A percentile compares a stretch with the other conserved stretches of the same genome.
Conservation (phyloP, 2,329 filamentous ascomycete genomes). For the Aspergillus oerlinghausenensis region DNA sequence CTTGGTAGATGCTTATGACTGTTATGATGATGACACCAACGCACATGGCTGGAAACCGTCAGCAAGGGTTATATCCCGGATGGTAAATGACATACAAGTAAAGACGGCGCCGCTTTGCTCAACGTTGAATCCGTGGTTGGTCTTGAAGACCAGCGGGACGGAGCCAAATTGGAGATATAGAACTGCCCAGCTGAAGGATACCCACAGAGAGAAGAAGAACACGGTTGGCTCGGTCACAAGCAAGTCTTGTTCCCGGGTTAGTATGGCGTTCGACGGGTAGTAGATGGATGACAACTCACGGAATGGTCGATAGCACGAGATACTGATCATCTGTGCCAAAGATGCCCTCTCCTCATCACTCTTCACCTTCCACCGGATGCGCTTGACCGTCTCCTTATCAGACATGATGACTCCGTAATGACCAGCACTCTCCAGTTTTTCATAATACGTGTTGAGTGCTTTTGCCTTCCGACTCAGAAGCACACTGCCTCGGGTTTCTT, state of each 20-base stretch:
- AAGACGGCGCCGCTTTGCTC: slow-evolving; percentile 70
- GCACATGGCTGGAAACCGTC: slow-evolving; percentile 55
- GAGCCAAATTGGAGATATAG: slow-evolving; percentile 81
- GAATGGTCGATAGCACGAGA: slow-evolving; percentile 74
- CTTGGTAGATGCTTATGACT: slow-evolving; percentile 65
- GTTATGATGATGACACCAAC: slow-evolving; percentile 64
- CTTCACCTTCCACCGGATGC: slow-evolving; percentile 75
- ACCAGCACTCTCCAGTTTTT: slow-evolving; percentile 62
- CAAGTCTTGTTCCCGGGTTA: slow-evolving; percentile 38
- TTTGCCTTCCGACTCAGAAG: slow-evolving; percentile 71
- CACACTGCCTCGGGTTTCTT: slow-evolving; percentile 77
- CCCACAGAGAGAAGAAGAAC: slow-evolving; percentile 78
- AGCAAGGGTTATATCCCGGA: background rate
- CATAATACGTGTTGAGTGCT: slow-evolving; percentile 74
- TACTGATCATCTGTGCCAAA: slow-evolving; percentile 63
- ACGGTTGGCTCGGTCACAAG: slow-evolving; percentile 61
- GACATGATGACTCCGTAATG: slow-evolving; percentile 52
- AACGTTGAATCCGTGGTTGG: slow-evolving; percentile 63
- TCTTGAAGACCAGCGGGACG: slow-evolving; percentile 70
- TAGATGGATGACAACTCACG: slow-evolving; percentile 35
- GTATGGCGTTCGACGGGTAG: background rate
- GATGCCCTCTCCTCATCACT: slow-evolving; percentile 71
- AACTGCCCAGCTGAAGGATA: slow-evolving; percentile 82
- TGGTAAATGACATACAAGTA: slow-evolving; percentile 32
- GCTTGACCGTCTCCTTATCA: slow-evolving; percentile 34